phyloP scores from a whole-genome alignment of 148 eudicot species.

The Heliamphora exappendiculata region DNA sequence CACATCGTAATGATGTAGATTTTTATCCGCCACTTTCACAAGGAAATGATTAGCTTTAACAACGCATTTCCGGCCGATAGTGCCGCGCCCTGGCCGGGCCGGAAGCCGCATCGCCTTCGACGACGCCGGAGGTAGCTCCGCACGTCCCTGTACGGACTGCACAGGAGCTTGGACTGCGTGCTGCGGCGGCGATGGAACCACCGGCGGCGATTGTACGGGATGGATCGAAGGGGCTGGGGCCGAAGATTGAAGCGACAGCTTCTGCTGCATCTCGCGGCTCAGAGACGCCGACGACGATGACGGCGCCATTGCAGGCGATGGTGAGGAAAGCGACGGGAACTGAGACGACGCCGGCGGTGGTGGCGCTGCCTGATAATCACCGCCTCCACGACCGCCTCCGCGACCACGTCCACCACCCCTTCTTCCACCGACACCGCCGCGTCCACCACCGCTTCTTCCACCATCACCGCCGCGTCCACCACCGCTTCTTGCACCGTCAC shows the following conservation, averaged over 20 bases:
- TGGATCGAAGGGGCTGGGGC: neutral
- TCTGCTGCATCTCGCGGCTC: neutral
- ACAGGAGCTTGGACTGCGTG: too few species aligned
- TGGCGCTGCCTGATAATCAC: neutral
- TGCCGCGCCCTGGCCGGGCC: slow-evolving; percentile 55
- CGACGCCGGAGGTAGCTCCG: slow-evolving; percentile 29
- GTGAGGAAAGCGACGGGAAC: neutral
- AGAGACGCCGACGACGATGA: neutral
- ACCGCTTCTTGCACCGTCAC: neutral
- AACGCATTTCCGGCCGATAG: slow-evolving; percentile 26
- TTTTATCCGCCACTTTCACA: slow-evolving; percentile 37
- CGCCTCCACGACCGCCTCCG: slow-evolving; percentile 11
- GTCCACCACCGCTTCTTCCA: slow-evolving; percentile 15
- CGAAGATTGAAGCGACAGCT: neutral
- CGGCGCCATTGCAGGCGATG: neutral
- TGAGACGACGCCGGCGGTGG: neutral
- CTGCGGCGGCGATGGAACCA: neutral
- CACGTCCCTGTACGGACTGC: neutral
- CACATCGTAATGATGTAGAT: slow-evolving; percentile 70
- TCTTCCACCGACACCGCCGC: slow-evolving; percentile 22
- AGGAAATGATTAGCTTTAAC: slow-evolving; percentile 70
- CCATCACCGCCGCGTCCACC: slow-evolving; percentile 19
- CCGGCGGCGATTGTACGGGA: neutral
- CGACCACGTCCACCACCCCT: slow-evolving; percentile 4
- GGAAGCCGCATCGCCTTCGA: slow-evolving; percentile 31